phyloP scores from a whole-genome alignment of 1,284 basidiomycete species.

The Tremellales sp. region DNA sequence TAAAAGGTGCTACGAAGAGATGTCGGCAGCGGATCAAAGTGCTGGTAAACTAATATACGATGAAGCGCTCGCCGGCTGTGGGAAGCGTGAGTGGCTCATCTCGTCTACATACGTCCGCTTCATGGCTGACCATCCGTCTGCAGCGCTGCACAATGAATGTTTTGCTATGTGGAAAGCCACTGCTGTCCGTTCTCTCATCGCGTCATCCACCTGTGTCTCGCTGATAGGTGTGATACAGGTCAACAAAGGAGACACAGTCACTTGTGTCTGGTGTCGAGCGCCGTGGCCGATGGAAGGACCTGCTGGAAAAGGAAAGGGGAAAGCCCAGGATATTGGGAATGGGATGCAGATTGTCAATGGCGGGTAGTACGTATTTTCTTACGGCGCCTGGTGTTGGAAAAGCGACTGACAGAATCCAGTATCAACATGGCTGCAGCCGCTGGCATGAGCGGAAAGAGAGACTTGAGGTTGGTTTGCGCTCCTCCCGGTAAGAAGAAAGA shows the following conservation, averaged over 20 bases:
- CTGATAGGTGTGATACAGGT: constrained; percentile 1
- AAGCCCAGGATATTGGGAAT: not conserved
- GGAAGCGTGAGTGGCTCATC: constrained; percentile 24
- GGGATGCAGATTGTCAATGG: not conserved
- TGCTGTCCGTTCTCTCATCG: constrained; percentile 14
- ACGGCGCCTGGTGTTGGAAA: not conserved
- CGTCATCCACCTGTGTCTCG: not conserved
- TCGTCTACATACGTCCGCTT: not conserved
- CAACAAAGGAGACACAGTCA: constrained; percentile 19
- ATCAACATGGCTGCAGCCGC: constrained; percentile 34
- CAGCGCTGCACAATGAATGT: constrained; percentile 34
- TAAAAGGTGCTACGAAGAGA: constrained; percentile 36
- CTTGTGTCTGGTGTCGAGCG: constrained; percentile 39
- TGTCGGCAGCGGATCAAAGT: constrained; percentile 25
- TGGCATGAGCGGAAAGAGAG: constrained; percentile 26
- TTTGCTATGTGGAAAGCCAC: constrained; percentile 33
- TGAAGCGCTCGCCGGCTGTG: constrained; percentile 27
- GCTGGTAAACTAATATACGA: constrained; percentile 27
- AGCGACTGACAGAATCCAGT: constrained; percentile 10
- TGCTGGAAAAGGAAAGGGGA: constrained; percentile 7
- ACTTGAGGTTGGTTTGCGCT: constrained; percentile 27
- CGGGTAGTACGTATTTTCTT: constrained; percentile 2
- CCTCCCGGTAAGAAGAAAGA: not conserved
- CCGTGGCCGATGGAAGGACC: constrained; percentile 14
- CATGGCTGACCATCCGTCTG: not conserved